A percentile compares a stretch with the other conserved stretches of the same genome.
Evolutionary conservation across 208 protist species (phyloP).

Genomic region (Wallacemonas rigidus): DNA sequence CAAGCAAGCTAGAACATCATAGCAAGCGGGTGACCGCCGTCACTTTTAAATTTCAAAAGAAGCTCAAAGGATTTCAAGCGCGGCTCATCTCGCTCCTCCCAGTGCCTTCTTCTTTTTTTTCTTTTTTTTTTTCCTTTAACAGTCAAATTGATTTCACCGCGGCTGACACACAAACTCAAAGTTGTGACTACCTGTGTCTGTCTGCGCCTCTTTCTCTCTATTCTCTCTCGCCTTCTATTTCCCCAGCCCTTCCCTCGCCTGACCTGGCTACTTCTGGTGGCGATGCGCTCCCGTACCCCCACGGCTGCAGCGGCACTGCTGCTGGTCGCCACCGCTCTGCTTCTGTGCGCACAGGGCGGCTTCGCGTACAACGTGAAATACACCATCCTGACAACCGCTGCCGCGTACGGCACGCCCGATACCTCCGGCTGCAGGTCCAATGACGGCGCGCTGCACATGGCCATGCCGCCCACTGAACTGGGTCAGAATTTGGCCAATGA

Average conservation of each 20-base stretch:
- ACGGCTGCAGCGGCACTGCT: background rate
- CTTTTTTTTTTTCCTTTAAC: background rate
- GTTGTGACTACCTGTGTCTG: too few relatives aligned
- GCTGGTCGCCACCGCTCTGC: background rate
- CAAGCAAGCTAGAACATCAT: too few relatives aligned
- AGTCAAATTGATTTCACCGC: background rate
- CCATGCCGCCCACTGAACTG: constrained; percentile 6
- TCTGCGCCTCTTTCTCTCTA: too few relatives aligned
- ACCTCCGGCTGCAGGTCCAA: background rate
- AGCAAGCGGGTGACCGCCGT: too few relatives aligned
- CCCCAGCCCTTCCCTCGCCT: too few relatives aligned
- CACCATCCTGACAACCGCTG: background rate
- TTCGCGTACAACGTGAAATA: background rate
- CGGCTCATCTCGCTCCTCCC: background rate
- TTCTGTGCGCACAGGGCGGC: background rate
- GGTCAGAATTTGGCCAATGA: background rate
- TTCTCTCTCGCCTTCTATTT: too few relatives aligned
- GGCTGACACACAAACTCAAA: too few relatives aligned
- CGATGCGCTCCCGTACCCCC: background rate
- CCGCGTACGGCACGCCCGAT: background rate
- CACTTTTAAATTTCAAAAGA: too few relatives aligned
- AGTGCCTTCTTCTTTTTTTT: background rate
- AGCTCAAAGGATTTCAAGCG: too few relatives aligned
- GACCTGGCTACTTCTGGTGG: too few relatives aligned
- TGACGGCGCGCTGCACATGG: constrained; percentile 10